A percentile compares a stretch with the other conserved stretches of the same genome.
These are phyloP conservation scores for Tolypocladium sp. DNA, from an alignment of 2,329 filamentous ascomycete species.

Conservation along the genomic window DNA sequence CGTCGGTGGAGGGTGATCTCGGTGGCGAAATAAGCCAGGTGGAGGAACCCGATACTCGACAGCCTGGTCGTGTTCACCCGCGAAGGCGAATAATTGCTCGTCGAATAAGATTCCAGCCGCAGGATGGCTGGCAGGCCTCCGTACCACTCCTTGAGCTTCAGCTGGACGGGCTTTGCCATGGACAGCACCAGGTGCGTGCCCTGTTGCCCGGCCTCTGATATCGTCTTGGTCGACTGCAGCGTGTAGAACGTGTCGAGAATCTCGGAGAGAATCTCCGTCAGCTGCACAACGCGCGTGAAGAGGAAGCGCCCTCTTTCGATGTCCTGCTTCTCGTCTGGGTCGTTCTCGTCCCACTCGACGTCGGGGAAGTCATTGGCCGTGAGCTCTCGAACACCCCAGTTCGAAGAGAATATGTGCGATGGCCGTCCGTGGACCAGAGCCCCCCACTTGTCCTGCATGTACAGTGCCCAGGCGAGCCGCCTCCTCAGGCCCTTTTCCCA, in stretches of 20 bases:
- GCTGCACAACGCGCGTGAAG: conserved; percentile 66
- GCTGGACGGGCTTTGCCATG: conserved; percentile 71
- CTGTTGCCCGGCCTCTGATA: conserved; percentile 56
- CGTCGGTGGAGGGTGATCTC: conserved; percentile 89
- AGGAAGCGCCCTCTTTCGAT: conserved; percentile 59
- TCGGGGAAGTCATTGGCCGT: conserved; percentile 63
- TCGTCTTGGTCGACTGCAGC: conserved; percentile 62
- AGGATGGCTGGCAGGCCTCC: conserved; percentile 52
- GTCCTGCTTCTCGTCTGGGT: conserved; percentile 53
- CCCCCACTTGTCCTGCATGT: conserved; percentile 92
- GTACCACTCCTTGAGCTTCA: conserved; percentile 79
- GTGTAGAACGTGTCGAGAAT: conserved; percentile 80
- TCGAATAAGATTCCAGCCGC: conserved; percentile 54
- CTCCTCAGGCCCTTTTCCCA: conserved; percentile 85
- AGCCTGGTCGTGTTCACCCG: conserved; percentile 32
- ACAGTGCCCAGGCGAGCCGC: conserved; percentile 80
- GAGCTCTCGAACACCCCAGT: conserved; percentile 71
- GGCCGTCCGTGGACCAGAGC: conserved; percentile 77
- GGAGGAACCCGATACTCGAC: conserved; percentile 65
- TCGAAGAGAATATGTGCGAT: conserved; percentile 58
- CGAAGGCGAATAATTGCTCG: conserved; percentile 10
- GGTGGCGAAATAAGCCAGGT: conserved; percentile 86
- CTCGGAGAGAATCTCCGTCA: conserved; percentile 68
- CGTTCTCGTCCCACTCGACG: conserved; percentile 54
- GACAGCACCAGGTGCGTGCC: conserved; percentile 65